Percentiles rank a stretch among this genome's conserved stretches.
Conservation (phyloP, 164 flowering plant genomes). For the Dillenia turbinata region DNA sequence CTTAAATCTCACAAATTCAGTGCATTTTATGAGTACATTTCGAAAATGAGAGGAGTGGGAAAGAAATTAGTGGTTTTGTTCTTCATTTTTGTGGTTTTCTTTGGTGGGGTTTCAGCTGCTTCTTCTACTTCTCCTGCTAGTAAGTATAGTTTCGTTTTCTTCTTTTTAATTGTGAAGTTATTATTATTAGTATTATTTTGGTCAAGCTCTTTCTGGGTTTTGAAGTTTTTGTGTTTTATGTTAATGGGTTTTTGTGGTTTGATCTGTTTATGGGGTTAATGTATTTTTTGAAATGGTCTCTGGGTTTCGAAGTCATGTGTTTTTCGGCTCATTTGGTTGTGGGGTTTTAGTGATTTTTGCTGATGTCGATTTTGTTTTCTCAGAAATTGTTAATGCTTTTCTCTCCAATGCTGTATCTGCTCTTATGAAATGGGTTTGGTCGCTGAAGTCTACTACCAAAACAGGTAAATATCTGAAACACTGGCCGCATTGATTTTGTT, state of each 20-base stretch:
- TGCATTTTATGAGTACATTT: background rate
- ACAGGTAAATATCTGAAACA: slow-evolving; percentile 45
- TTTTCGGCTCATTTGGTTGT: background rate
- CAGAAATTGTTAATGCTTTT: slow-evolving; percentile 77
- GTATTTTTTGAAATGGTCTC: background rate
- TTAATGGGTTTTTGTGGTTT: slow-evolving; percentile 1
- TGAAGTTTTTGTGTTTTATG: background rate
- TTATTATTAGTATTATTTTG: too few relatives aligned
- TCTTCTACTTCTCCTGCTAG: slow-evolving; percentile 57
- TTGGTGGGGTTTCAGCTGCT: slow-evolving; percentile 36
- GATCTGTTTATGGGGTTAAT: slow-evolving; percentile 1
- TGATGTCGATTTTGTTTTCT: slow-evolving; percentile 6
- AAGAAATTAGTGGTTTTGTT: slow-evolving; percentile 30
- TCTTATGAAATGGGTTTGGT: slow-evolving; percentile 74
- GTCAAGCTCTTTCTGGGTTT: background rate
- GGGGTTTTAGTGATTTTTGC: background rate
- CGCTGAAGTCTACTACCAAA: slow-evolving; percentile 65
- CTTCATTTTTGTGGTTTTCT: slow-evolving; percentile 36
- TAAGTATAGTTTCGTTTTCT: slow-evolving; percentile 24
- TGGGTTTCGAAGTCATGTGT: background rate
- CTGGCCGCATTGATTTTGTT: slow-evolving; percentile 12
- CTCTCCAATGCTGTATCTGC: slow-evolving; percentile 61
- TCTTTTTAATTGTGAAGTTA: background rate
- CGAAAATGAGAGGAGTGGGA: slow-evolving; percentile 24
- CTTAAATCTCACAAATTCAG: slow-evolving; percentile 16